Percentiles rank a stretch among this genome's conserved stretches.
phyloP scores from a whole-genome alignment of 2,329 filamentous ascomycete genomes.

The Cadophora malorum region DNA sequence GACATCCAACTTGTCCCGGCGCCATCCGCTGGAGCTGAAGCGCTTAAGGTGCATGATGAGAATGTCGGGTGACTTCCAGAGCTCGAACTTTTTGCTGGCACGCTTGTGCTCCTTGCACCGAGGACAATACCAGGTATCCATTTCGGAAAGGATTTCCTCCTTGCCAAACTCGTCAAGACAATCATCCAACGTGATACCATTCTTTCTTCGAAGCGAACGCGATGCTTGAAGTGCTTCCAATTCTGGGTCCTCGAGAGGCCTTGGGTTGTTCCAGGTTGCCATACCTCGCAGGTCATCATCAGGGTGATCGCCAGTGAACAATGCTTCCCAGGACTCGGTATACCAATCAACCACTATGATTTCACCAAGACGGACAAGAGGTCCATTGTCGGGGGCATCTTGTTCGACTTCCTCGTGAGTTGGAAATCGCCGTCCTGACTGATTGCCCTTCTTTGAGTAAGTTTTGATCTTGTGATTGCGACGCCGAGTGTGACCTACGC shows the following conservation, averaged over 20 bases:
- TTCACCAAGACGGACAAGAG: constrained; percentile 81
- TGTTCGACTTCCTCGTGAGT: constrained; percentile 3
- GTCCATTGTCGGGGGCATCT: constrained; percentile 55
- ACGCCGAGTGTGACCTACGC: constrained; percentile 44
- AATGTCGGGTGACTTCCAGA: constrained; percentile 97
- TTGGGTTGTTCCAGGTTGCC: constrained; percentile 55
- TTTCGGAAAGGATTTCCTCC: constrained; percentile 89
- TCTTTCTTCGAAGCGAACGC: constrained; percentile 70
- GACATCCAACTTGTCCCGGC: constrained; percentile 90
- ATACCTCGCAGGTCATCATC: constrained; percentile 47
- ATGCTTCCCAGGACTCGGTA: constrained; percentile 68
- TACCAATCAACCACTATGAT: constrained; percentile 89
- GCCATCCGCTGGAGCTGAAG: constrained; percentile 83
- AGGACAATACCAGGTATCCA: constrained; percentile 97
- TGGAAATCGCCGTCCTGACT: constrained; percentile 29
- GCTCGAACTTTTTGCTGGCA: constrained; percentile 94
- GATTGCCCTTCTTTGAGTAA: constrained; percentile 49
- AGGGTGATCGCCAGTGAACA: constrained; percentile 62
- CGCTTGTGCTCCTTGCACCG: constrained; percentile 92
- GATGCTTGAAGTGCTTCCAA: constrained; percentile 67
- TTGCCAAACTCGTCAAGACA: constrained; percentile 95
- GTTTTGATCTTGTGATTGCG: constrained; percentile 44
- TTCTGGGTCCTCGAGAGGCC: constrained; percentile 63
- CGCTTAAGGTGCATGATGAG: constrained; percentile 94
- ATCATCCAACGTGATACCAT: constrained; percentile 84